A percentile compares a stretch with the other conserved stretches of the same genome.
Conservation (phyloP, 2,329 filamentous ascomycete genomes). For the Plectosphaerella cucumerina region DNA sequence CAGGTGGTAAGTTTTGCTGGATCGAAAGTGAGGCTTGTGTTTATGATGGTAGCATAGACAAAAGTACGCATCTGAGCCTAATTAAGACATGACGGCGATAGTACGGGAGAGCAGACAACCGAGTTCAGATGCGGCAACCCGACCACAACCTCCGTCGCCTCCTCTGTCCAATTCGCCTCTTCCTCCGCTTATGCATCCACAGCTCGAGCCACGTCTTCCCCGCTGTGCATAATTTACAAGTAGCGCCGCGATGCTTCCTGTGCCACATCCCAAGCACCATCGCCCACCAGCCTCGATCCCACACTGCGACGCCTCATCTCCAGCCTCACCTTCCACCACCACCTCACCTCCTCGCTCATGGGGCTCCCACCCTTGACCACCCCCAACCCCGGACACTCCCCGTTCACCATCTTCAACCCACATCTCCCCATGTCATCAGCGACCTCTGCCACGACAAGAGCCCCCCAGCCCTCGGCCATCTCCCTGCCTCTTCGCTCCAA, state of each 20-base stretch:
- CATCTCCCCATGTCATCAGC: slow-evolving; percentile 12
- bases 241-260: not conserved
- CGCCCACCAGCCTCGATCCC: not conserved
- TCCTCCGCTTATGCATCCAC: not conserved
- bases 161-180: slow-evolving; percentile 8
- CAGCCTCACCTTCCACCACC: not conserved
- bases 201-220: not conserved
- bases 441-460: not conserved
- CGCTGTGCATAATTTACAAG: not conserved
- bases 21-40: too few species aligned
- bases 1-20: too few species aligned
- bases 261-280: not conserved
- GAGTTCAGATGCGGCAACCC: too few species aligned
- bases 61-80: too few species aligned
- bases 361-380: not conserved
- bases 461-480: slow-evolving; percentile 3
- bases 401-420: not conserved
- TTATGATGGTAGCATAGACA: too few species aligned
- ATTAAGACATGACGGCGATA: not conserved
- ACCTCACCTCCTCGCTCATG: not conserved
- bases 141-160: not conserved
- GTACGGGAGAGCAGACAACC: not conserved
- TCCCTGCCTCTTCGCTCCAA: slow-evolving; percentile 7
- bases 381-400: not conserved
- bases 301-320: too few species aligned